Percentiles rank a stretch among this genome's conserved stretches.
phyloP scores from a whole-genome alignment of 108 stramenopile species.

The Cyclostephanos tholiformis region DNA sequence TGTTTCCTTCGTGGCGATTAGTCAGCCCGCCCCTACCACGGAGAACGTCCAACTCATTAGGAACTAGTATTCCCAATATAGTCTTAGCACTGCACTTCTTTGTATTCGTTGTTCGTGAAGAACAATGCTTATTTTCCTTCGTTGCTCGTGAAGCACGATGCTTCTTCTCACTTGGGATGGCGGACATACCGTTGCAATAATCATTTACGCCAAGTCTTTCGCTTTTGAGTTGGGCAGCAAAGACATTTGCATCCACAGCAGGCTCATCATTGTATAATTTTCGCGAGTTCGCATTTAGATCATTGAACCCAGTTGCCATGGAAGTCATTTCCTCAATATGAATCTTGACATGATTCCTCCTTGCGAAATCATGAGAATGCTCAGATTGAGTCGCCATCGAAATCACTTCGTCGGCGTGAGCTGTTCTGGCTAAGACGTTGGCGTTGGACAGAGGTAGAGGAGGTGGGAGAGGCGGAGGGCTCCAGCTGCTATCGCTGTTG shows the following conservation, averaged over 20 bases:
- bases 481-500: background rate
- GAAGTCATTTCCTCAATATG: background rate
- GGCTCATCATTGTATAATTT: background rate
- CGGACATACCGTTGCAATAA: background rate
- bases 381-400: background rate
- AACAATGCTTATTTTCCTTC: background rate
- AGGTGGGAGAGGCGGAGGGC: background rate
- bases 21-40: conserved; percentile 39
- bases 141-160: background rate
- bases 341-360: background rate
- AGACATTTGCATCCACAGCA: background rate
- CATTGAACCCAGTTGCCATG: background rate
- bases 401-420: background rate
- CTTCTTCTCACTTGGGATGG: background rate
- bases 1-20: conserved; percentile 38
- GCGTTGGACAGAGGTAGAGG: background rate
- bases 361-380: background rate
- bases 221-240: conserved; percentile 3
- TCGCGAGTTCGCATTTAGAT: background rate
- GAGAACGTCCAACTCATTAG: conserved; percentile 22
- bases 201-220: background rate
- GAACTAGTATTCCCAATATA: background rate
- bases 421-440: background rate
- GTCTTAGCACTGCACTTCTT: background rate
- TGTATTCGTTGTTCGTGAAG: background rate